Conservation (phyloP, 2,329 filamentous ascomycete genomes). For the Talaromyces sp. region DNA sequence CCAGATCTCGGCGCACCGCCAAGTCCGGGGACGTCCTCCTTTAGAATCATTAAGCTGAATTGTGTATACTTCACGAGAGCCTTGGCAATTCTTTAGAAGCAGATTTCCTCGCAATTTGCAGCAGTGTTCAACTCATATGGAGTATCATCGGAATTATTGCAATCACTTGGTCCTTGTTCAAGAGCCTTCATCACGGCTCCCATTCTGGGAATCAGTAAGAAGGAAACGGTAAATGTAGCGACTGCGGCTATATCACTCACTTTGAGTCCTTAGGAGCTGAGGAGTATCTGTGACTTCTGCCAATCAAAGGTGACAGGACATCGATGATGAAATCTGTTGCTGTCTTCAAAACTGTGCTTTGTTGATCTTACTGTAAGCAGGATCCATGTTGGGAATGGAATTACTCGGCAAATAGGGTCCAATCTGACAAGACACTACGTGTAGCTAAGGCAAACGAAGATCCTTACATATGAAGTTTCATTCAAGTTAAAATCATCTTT, state of each 20-base stretch:
- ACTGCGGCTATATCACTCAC: not conserved
- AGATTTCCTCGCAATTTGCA: too few relatives aligned
- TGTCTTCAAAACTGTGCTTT: not conserved
- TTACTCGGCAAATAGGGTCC: not conserved
- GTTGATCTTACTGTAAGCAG: not conserved
- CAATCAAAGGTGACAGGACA: not conserved
- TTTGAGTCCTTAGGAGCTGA: not conserved
- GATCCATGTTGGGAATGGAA: not conserved
- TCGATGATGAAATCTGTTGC: not conserved
- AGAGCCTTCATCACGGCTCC: not conserved
- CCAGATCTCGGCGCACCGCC: too few relatives aligned
- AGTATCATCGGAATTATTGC: not conserved
- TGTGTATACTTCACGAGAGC: too few relatives aligned
- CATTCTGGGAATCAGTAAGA: not conserved
- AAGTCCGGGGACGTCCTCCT: too few relatives aligned
- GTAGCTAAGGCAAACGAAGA: too few relatives aligned
- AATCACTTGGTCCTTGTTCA: not conserved
- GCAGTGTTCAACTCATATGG: too few relatives aligned
- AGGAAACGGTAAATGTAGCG: not conserved
- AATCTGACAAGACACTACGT: too few relatives aligned
- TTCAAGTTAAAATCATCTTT: too few relatives aligned
- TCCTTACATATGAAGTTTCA: too few relatives aligned
- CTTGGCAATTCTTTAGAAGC: too few relatives aligned
- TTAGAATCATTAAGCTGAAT: too few relatives aligned
- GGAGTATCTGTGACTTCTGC: conserved; percentile 4